phyloP scores from a whole-genome alignment of 2,329 filamentous ascomycete genomes.

The Sporothrix protearum region DNA sequence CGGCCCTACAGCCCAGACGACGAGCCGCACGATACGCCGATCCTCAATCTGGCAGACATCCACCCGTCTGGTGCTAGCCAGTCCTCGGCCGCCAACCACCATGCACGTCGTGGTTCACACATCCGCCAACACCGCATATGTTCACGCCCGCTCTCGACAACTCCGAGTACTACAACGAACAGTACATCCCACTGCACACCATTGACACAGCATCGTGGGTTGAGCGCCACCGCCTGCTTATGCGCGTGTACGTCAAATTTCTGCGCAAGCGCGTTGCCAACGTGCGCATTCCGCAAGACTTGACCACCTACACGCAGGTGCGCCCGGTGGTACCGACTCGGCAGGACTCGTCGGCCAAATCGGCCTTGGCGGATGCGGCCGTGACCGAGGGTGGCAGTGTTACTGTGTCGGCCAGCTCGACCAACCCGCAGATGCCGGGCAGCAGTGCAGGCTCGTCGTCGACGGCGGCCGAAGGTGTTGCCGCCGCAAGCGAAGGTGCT shows the following conservation, averaged over 20 bases:
- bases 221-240: conserved; percentile 48
- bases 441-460: neutral
- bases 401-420: neutral
- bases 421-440: neutral
- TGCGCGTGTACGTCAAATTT: conserved; percentile 50
- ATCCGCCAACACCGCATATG: neutral
- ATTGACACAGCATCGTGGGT: conserved; percentile 47
- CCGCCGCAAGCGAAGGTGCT: neutral
- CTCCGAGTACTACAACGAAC: conserved; percentile 19
- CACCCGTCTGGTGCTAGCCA: neutral
- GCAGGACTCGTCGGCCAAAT: conserved; percentile 2
- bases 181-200: conserved; percentile 39
- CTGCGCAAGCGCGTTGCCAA: conserved; percentile 41
- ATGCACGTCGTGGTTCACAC: conserved; percentile 23
- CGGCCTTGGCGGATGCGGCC: neutral
- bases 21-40: conserved; percentile 20
- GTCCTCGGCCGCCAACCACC: neutral
- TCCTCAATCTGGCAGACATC: neutral
- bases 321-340: neutral
- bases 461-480: no score
- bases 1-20: conserved; percentile 33
- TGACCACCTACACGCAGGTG: conserved; percentile 12
- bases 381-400: neutral
- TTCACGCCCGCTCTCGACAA: conserved; percentile 14
- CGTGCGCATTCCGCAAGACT: conserved; percentile 27